Evolutionary conservation across 768 basidiomycete species (phyloP), one percentile per base, ranked within the genome.

Genomic region (Psilocybe cyanescens): DNA sequence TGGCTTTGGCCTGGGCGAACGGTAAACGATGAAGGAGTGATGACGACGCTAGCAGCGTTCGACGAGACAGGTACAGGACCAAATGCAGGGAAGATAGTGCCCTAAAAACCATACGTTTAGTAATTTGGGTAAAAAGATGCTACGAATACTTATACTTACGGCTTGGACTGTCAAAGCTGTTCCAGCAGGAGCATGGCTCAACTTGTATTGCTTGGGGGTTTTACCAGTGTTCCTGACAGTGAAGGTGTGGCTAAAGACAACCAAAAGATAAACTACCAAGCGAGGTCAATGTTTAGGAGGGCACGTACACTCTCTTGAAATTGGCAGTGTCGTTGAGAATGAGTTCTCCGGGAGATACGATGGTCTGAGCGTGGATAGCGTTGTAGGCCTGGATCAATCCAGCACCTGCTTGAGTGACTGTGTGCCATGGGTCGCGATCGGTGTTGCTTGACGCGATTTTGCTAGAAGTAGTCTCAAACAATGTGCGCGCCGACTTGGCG

Each of bases 271-370:
- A 14, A 17, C 16, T 16, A 5, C 24, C 8, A 52, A 58, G 24
- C 59, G 37, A 5, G 11, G 14, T 47, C 24, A 24, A 56, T 35
- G 33, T 11, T 35, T 7, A 35, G 11, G 3, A 60, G 4, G 35
- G 55, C 19, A 8, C 14, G 74, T 66, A 83, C 83, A 69, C 48
- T 39, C 72, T 68, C 54, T 76, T 71, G 70, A 85, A 83, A 66
- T 86, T 75, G 6, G 83, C 79, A 4, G 88, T 89, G 68, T 89
- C 88, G 63, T 91, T 90, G 41, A 88, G 72, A 41, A 84, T 65
- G 12, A 90, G 74, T 67, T 88, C 82, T 12, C 81, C 78, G 6
- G 86, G 86, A 4, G 81, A 79, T 28, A 90, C 72, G 45, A 83
- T 68, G 4, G 86, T 82, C 0, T 77, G 79, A 3, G 81, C 74